Evolutionary conservation across 352 stramenopile genomes (phyloP).

Genomic region (Thraustotheca clavata): DNA sequence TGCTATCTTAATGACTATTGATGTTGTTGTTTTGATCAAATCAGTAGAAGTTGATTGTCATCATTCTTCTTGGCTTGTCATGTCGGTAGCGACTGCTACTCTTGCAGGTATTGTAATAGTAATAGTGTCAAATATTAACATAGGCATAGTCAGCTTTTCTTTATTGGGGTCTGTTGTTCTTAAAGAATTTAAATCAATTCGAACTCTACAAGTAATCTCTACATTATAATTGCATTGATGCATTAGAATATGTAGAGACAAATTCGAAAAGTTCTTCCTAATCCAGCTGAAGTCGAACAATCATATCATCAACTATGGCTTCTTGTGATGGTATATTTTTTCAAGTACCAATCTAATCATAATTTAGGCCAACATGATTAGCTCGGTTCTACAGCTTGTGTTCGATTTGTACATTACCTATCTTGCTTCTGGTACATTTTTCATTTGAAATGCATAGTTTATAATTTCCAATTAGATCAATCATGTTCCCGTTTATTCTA

Average conservation of each 20-base stretch:
- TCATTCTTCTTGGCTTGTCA: slow-evolving; percentile 55
- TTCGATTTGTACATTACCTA: slow-evolving; percentile 60
- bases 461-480: neutral
- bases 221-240: neutral
- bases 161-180: slow-evolving; percentile 48
- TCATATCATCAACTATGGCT: slow-evolving; percentile 61
- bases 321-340: slow-evolving; percentile 42
- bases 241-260: slow-evolving; percentile 19
- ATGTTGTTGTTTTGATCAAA: slow-evolving; percentile 38
- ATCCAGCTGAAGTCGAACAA: slow-evolving; percentile 46
- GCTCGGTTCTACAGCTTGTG: slow-evolving; percentile 42
- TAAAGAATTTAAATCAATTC: slow-evolving; percentile 47
- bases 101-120: slow-evolving; percentile 33
- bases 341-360: neutral
- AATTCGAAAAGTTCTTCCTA: slow-evolving; percentile 30
- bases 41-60: slow-evolving; percentile 52
- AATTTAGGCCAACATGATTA: slow-evolving; percentile 53
- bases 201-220: slow-evolving; percentile 39
- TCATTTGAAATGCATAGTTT: neutral
- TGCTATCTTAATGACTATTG: slow-evolving; percentile 45
- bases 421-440: slow-evolving; percentile 30
- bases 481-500: slow-evolving; percentile 64
- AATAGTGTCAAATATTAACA: neutral
- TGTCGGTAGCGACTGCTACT: slow-evolving; percentile 48
- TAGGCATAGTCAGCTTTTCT: slow-evolving; percentile 42